Percentiles rank a stretch among this genome's conserved stretches.
These are phyloP conservation scores for Akanthomyces muscarius DNA, from an alignment of 2,329 filamentous ascomycete genomes.

Conservation along the genomic window DNA sequence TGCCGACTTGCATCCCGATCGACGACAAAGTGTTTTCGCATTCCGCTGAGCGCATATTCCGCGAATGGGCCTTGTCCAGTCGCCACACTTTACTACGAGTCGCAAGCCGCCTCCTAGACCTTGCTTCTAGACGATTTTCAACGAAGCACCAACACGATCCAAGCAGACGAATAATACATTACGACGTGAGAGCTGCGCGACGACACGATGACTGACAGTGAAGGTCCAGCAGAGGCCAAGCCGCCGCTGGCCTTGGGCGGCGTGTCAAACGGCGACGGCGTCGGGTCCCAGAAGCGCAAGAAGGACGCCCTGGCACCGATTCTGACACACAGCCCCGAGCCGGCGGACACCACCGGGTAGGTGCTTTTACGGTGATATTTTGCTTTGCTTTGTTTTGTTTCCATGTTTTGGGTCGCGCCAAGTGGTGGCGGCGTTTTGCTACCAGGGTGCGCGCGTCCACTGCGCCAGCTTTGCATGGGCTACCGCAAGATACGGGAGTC, in stretches of 20 bases:
- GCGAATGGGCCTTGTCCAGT: constrained; percentile 8
- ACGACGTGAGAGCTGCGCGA: constrained; percentile 3
- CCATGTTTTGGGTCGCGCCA: background rate
- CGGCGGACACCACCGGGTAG: constrained; percentile 36
- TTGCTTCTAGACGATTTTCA: background rate
- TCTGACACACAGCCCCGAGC: constrained; percentile 59
- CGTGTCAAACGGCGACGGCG: constrained; percentile 29
- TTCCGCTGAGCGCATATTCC: background rate
- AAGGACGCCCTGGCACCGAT: constrained; percentile 73
- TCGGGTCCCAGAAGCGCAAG: constrained; percentile 63
- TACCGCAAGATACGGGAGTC: background rate
- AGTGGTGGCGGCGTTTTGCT: background rate
- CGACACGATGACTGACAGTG: constrained; percentile 27
- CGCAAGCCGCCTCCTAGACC: background rate
- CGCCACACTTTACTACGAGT: background rate
- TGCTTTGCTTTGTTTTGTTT: background rate
- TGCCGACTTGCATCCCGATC: background rate
- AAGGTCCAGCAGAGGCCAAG: constrained; percentile 24
- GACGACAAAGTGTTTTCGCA: background rate
- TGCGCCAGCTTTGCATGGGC: background rate
- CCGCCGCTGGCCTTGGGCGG: constrained; percentile 20
- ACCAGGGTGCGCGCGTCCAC: background rate
- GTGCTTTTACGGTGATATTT: constrained; percentile 23
- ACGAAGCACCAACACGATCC: background rate
- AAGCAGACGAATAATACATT: background rate